Conservation (phyloP, 1,284 basidiomycete species). For the Takashimella tepidaria region DNA sequence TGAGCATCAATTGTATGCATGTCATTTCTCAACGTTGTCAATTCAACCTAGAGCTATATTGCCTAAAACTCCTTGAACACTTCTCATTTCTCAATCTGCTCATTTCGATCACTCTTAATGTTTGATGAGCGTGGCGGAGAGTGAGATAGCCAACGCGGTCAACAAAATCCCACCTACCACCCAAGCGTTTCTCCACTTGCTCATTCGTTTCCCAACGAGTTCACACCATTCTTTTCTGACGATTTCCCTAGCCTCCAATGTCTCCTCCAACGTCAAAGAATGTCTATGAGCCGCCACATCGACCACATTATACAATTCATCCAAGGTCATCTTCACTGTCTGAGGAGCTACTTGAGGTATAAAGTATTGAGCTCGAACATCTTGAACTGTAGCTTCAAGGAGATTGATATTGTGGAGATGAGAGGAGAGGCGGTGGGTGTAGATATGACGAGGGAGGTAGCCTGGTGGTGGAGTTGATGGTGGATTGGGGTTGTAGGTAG, state of each 20-base stretch:
- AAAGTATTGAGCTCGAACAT: neutral
- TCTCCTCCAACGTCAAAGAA: neutral
- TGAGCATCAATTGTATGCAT: too few species aligned
- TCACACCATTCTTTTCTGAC: neutral
- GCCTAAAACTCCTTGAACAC: too few species aligned
- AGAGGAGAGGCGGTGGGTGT: neutral
- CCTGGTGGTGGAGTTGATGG: neutral
- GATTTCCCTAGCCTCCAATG: neutral
- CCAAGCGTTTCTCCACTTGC: neutral
- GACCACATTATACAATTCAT: neutral
- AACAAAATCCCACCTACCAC: neutral
- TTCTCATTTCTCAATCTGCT: too few species aligned
- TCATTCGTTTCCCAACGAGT: neutral
- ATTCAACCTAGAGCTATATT: too few species aligned
- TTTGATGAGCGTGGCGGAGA: neutral
- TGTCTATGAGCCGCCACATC: neutral
- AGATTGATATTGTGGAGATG: neutral
- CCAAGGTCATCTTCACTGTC: neutral
- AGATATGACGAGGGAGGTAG: neutral
- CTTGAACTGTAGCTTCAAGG: neutral
- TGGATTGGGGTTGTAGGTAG: neutral
- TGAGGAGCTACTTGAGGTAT: neutral
- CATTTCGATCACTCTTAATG: too few species aligned
- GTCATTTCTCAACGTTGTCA: too few species aligned
- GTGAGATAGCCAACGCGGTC: neutral